These are phyloP conservation scores for Brassica napus DNA, from an alignment of 345 rosid species.

Conservation along the genomic window DNA sequence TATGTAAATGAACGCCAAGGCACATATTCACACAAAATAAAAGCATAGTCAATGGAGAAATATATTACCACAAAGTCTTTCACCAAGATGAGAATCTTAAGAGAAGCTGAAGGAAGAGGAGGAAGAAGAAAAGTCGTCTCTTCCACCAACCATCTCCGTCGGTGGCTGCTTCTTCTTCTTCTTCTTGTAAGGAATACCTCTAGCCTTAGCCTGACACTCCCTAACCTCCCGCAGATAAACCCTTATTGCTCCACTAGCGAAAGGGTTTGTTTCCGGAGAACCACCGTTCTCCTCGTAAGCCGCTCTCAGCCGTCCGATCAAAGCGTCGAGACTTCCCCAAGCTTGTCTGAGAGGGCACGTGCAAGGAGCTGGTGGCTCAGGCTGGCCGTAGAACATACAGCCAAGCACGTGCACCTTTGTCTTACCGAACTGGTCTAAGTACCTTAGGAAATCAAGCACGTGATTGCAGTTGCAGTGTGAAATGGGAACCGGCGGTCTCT, in stretches of 20 bases:
- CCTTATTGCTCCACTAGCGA: constrained; percentile 71
- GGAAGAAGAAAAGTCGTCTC: constrained; percentile 40
- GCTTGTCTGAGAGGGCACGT: constrained; percentile 86
- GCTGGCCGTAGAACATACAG: constrained; percentile 84
- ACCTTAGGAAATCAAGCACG: constrained; percentile 68
- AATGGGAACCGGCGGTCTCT: constrained; percentile 63
- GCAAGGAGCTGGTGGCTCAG: constrained; percentile 91
- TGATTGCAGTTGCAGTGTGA: constrained; percentile 66
- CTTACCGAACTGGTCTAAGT: constrained; percentile 82
- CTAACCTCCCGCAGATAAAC: constrained; percentile 75
- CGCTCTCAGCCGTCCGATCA: constrained; percentile 84
- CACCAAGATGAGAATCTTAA: constrained; percentile 20
- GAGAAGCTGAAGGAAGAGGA: constrained; percentile 39
- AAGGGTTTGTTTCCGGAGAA: constrained; percentile 73
- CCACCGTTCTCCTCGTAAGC: constrained; percentile 94
- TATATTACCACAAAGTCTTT: constrained; percentile 32
- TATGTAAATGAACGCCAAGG: not conserved
- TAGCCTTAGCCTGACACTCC: constrained; percentile 81
- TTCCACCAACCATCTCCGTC: constrained; percentile 30
- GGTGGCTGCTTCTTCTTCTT: constrained; percentile 62
- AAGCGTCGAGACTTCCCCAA: constrained; percentile 93
- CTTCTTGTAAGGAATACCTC: constrained; percentile 87
- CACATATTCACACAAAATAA: not conserved
- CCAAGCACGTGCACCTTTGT: constrained; percentile 77
- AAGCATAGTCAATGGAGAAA: constrained; percentile 14